Base-by-base conservation (phyloP, 768 basidiomycete genomes). In the Calocera cornea region DNA sequence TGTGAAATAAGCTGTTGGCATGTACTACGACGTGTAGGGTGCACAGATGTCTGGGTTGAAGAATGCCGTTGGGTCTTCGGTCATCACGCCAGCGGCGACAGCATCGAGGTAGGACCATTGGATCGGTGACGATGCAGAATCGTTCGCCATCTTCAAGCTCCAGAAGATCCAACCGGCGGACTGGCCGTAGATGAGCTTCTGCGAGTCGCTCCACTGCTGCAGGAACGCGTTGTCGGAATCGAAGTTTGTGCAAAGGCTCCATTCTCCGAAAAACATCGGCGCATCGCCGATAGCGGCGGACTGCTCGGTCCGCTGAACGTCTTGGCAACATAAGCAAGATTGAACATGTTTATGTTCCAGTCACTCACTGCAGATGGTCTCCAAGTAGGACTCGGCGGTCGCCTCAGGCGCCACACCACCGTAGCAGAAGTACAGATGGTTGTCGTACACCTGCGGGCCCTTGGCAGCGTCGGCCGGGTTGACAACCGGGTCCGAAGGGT, bases 361-460 rank as follows among this genome's bases (percentile, higher is more conserved):
- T 8, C 49, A 78, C 83, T 41, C 74, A 89, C 88, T 90, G 81
- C 89, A 92, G 19, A 67, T 64, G 63, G 40, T 41, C 34, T 64
- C 29, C 63, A 67, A 29, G 66, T 67, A 67, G 3, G 66, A 33
- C 10, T 33, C 33, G 5, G 27, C 31, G n/a, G 24, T 67, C 5
- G 41, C 19, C 5, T 63, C 40, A 16, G 24, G 24, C 34, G 66
- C 50, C 3, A 67, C 66, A 19, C 66, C 66, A 11, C 66, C 66
- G 49, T 67, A 87, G 84, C 79, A 83, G 72, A 89, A 90, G 74
- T 90, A 92, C 17, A 92, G 73, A 75, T 91, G 90, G 66, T 89
- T 87, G 71, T 92, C 90, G 70, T 91, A 92, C 29, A 77, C 78
- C 71, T 88, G 87, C 14, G 88, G 87, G 0, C 90, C 90, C 47